Conservation (phyloP, 331 rosid genomes). For the Malus hybrid region DNA sequence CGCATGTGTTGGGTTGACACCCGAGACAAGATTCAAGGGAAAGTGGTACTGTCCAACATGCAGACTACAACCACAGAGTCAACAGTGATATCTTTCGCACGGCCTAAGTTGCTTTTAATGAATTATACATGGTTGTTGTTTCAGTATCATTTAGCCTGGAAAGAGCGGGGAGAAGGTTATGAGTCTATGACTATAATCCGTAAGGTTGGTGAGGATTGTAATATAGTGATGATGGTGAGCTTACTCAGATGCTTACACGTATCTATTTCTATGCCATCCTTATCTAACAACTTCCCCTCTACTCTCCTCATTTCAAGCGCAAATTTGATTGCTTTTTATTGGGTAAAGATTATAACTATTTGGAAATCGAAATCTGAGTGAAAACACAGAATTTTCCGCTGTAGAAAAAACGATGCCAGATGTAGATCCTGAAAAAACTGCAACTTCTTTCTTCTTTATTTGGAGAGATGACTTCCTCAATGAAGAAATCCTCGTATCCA, state of each 20-base stretch:
- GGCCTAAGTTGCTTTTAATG: slow-evolving; percentile 9
- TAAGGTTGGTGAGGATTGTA: neutral
- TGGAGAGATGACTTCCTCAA: no score
- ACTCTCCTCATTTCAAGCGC: neutral
- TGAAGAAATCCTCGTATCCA: no score
- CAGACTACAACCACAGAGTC: slow-evolving; percentile 48
- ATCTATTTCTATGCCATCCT: neutral
- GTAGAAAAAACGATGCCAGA: no score
- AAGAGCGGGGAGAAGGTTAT: neutral
- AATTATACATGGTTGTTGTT: neutral
- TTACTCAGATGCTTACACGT: neutral
- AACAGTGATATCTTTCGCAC: slow-evolving; percentile 18
- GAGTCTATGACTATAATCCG: neutral
- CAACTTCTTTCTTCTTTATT: no score
- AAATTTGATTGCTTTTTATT: neutral
- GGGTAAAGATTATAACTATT: neutral
- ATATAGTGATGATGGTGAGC: neutral
- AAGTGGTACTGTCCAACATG: slow-evolving; percentile 99
- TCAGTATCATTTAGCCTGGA: neutral
- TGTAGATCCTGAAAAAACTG: no score
- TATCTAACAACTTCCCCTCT: neutral
- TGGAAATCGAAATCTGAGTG: neutral
- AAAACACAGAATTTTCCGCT: no score
- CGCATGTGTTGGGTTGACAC: slow-evolving; percentile 90
- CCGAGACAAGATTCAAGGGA: slow-evolving; percentile 96